phyloP scores from a whole-genome alignment of 495 filamentous ascomycete genomes.

The Neurospora sp. region DNA sequence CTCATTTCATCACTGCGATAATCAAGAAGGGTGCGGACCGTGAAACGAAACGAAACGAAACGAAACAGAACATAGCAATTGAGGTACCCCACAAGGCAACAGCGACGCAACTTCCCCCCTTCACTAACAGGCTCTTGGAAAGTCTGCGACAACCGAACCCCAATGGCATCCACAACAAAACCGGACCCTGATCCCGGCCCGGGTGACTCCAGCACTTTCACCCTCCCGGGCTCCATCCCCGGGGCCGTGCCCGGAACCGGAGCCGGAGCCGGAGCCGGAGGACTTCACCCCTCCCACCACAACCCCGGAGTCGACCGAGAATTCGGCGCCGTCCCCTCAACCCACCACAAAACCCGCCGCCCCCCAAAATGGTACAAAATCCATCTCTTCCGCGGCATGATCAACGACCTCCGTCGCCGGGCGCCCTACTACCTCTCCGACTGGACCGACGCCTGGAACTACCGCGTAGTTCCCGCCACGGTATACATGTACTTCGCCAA shows the following conservation, averaged over 20 bases:
- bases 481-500: slow-evolving; percentile 90
- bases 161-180: background rate
- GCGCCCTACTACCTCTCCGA: slow-evolving; percentile 69
- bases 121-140: background rate
- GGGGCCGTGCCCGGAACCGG: background rate
- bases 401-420: slow-evolving; percentile 61
- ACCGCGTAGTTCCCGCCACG: slow-evolving; percentile 69
- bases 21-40: background rate
- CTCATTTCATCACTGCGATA: background rate
- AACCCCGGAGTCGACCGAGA: slow-evolving; percentile 6
- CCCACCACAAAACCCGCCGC: background rate
- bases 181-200: slow-evolving; percentile 3
- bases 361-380: slow-evolving; percentile 47
- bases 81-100: no score
- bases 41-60: background rate
- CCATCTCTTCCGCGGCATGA: slow-evolving; percentile 55
- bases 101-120: no score
- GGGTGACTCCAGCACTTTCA: background rate
- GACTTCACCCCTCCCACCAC: slow-evolving; percentile 9
- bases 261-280: slow-evolving; percentile 8
- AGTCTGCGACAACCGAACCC: background rate
- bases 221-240: background rate
- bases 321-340: background rate
- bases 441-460: slow-evolving; percentile 78
- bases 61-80: background rate